phyloP scores from a whole-genome alignment of 139 green algal species.

The Edaphochlamys debaryana region DNA sequence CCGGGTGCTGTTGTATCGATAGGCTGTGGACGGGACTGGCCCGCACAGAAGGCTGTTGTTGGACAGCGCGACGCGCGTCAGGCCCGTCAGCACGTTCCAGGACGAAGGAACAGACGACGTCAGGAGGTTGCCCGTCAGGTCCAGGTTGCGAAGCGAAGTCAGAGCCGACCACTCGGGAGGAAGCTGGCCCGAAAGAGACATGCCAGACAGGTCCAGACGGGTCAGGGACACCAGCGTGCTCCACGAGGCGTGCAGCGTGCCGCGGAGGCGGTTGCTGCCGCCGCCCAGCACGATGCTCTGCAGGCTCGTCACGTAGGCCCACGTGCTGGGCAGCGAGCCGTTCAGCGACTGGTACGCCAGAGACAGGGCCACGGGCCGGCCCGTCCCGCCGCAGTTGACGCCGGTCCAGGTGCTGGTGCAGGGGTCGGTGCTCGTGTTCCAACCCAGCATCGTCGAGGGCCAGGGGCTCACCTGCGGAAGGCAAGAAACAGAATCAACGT shows the following conservation, averaged over 20 bases:
- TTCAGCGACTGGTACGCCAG: neutral
- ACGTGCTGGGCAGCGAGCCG: neutral
- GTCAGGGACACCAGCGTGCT: neutral
- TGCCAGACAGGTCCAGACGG: neutral
- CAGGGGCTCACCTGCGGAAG: too few species aligned
- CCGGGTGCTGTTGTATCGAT: neutral
- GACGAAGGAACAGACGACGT: neutral
- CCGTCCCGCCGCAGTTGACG: neutral
- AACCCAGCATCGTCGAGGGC: neutral
- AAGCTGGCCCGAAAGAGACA: neutral
- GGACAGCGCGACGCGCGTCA: neutral
- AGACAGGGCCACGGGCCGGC: neutral
- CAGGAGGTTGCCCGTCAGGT: neutral
- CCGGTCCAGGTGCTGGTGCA: neutral
- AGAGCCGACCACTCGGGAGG: neutral
- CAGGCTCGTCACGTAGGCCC: neutral
- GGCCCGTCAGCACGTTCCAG: neutral
- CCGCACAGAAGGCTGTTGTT: neutral
- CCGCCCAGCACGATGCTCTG: neutral
- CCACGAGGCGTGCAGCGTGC: neutral
- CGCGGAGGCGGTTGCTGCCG: neutral
- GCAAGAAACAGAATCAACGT: too few species aligned
- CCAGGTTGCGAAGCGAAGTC: neutral
- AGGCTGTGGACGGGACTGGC: neutral
- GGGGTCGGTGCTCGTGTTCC: neutral